Conservation (phyloP, 2,329 filamentous ascomycete genomes). For the Hypomyces rosellus region DNA sequence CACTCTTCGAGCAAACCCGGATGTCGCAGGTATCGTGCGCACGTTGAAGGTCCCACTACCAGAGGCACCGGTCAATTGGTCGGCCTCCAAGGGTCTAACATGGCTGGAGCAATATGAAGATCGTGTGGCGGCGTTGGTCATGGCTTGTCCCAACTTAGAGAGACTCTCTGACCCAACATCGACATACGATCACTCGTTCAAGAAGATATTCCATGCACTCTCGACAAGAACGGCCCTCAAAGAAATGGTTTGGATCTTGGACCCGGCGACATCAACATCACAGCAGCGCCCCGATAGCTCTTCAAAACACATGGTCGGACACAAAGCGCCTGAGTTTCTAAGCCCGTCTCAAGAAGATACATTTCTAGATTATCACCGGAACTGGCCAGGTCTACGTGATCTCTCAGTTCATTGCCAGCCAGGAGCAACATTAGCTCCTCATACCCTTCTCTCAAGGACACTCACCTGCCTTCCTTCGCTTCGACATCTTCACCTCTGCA, state of each 20-base stretch:
- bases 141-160: slow-evolving; percentile 61
- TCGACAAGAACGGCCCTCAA: slow-evolving; percentile 49
- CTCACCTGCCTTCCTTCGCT: slow-evolving; percentile 47
- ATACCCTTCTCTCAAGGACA: slow-evolving; percentile 45
- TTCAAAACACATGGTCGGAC: not conserved
- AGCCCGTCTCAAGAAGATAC: slow-evolving; percentile 30
- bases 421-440: slow-evolving; percentile 47
- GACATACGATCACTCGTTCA: slow-evolving; percentile 50
- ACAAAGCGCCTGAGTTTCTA: slow-evolving; percentile 24
- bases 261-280: slow-evolving; percentile 24
- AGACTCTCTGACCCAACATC: slow-evolving; percentile 48
- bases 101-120: slow-evolving; percentile 47
- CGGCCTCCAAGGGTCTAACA: slow-evolving; percentile 22
- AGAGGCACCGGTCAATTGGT: slow-evolving; percentile 30
- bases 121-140: slow-evolving; percentile 53
- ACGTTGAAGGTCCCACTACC: slow-evolving; percentile 48
- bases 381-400: slow-evolving; percentile 50
- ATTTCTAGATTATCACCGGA: slow-evolving; percentile 46
- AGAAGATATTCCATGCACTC: slow-evolving; percentile 52
- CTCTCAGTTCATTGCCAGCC: slow-evolving; percentile 54
- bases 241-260: slow-evolving; percentile 55
- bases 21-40: slow-evolving; percentile 49
- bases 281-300: slow-evolving; percentile 22
- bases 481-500: slow-evolving; percentile 53
- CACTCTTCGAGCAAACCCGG: slow-evolving; percentile 47